phyloP scores from a whole-genome alignment of 805 yeast genomes.

The Ogataea naganishii region DNA sequence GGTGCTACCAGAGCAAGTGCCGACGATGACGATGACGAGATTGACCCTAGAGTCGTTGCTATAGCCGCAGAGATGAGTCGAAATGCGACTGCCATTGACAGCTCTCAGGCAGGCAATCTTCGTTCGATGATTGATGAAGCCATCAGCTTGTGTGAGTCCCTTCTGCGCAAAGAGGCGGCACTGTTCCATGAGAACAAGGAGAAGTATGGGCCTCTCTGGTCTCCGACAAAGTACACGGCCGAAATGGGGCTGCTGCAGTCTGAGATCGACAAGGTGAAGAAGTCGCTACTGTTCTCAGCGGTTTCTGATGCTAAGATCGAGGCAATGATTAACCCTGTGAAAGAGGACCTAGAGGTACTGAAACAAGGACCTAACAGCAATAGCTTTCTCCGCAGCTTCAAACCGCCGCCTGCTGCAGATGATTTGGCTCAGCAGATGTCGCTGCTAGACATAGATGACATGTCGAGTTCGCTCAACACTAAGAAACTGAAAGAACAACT shows the following conservation, averaged over 20 bases:
- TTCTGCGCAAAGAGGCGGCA: slow-evolving; percentile 24
- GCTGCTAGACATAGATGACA: slow-evolving; percentile 63
- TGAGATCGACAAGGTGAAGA: slow-evolving; percentile 48
- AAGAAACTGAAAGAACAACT: slow-evolving; percentile 29
- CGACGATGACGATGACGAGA: slow-evolving; percentile 18
- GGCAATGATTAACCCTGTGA: slow-evolving; percentile 33
- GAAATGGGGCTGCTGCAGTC: slow-evolving; percentile 28
- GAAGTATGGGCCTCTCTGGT: slow-evolving; percentile 28
- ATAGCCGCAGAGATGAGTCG: slow-evolving; percentile 26
- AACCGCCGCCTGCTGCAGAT: slow-evolving; percentile 4
- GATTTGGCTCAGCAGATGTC: slow-evolving; percentile 21
- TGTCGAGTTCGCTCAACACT: slow-evolving; percentile 9
- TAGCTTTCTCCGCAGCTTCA: slow-evolving; percentile 27
- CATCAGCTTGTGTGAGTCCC: slow-evolving; percentile 27
- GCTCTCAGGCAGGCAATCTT: slow-evolving; percentile 18
- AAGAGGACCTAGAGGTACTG: slow-evolving; percentile 34
- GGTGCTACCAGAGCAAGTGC: slow-evolving; percentile 7
- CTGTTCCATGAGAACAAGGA: slow-evolving; percentile 25
- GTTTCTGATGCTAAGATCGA: slow-evolving; percentile 48
- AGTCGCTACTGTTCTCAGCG: slow-evolving; percentile 53
- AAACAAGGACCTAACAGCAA: slow-evolving; percentile 33
- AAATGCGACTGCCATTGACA: slow-evolving; percentile 15
- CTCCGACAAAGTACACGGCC: slow-evolving; percentile 14
- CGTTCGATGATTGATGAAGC: slow-evolving; percentile 29
- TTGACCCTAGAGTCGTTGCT: slow-evolving; percentile 31